Percentiles rank a stretch among this genome's conserved stretches.
Conservation (phyloP, 495 filamentous ascomycete species). For the Daldinia decipiens region DNA sequence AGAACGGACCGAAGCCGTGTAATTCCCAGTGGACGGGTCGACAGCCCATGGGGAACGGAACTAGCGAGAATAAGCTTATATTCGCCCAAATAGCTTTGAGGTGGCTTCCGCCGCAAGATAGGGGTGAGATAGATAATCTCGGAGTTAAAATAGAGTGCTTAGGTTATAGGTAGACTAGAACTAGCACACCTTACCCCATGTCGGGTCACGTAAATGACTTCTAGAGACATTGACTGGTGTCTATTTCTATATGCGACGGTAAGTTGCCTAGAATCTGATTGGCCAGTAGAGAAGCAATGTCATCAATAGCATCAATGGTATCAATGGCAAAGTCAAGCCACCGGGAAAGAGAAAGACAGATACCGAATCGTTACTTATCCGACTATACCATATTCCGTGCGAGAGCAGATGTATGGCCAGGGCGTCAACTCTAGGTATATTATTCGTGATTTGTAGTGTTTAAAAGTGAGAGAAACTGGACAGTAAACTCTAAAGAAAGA, state of each 20-base stretch:
- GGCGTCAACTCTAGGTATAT: neutral
- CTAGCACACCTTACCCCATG: constrained; percentile 75
- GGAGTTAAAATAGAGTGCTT: neutral
- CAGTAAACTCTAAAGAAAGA: too few relatives aligned
- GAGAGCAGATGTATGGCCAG: neutral
- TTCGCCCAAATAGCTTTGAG: constrained; percentile 24
- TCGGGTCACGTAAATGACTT: constrained; percentile 85
- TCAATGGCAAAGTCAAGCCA: neutral
- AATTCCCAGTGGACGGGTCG: constrained; percentile 78
- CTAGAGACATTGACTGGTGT: constrained; percentile 59
- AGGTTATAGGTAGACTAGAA: constrained; percentile 8
- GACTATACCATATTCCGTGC: neutral
- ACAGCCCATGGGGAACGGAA: constrained; percentile 92
- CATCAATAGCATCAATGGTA: too few relatives aligned
- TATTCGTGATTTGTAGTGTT: neutral
- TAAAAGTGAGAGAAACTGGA: too few relatives aligned
- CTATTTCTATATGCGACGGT: constrained; percentile 24
- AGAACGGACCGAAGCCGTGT: constrained; percentile 71
- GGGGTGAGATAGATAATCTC: constrained; percentile 13
- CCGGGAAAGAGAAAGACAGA: neutral
- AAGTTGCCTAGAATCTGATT: neutral
- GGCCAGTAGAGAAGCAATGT: neutral
- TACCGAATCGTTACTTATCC: neutral
- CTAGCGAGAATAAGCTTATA: constrained; percentile 57
- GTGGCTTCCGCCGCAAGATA: constrained; percentile 26